These are phyloP conservation scores for Dipodascopsis tothii DNA, from an alignment of 805 yeast genomes.

Conservation along the genomic window DNA sequence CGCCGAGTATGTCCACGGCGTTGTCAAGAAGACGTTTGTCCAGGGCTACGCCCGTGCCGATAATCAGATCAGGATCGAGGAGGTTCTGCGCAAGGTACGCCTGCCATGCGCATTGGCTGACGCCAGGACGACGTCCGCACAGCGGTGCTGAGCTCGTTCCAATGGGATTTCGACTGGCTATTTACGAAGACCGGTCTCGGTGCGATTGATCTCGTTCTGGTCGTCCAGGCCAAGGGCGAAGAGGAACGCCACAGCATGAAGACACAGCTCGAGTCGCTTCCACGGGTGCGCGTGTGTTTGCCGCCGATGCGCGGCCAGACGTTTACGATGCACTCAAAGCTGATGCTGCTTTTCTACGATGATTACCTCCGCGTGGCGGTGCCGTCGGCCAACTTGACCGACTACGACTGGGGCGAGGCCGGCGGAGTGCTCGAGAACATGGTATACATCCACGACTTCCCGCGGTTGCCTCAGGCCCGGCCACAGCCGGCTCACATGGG, in stretches of 20 bases:
- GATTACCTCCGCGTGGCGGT: conserved; percentile 19
- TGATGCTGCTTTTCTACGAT: conserved; percentile 23
- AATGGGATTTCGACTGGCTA: conserved; percentile 21
- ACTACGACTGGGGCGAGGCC: conserved; percentile 27
- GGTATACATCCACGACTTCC: conserved; percentile 23
- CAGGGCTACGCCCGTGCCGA: conserved; percentile 9
- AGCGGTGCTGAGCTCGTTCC: conserved; percentile 21
- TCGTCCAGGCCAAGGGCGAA: conserved; percentile 15
- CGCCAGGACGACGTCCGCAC: conserved; percentile 2
- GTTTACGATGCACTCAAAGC: conserved; percentile 24
- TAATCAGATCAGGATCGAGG: conserved; percentile 16
- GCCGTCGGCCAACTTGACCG: conserved; percentile 26
- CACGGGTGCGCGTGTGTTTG: conserved; percentile 14
- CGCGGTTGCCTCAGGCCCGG: too few species aligned
- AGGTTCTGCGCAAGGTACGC: conserved; percentile 20
- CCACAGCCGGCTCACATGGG: neutral
- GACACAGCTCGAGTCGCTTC: conserved; percentile 2
- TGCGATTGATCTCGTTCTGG: conserved; percentile 12
- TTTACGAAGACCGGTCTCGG: conserved; percentile 12
- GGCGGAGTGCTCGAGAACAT: conserved; percentile 23
- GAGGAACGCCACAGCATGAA: conserved; percentile 6
- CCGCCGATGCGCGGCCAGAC: conserved; percentile 19
- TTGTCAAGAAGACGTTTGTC: conserved; percentile 19
- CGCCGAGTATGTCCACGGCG: conserved; percentile 12
- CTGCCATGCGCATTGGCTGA: neutral